A percentile compares a stretch with the other conserved stretches of the same genome.
Evolutionary conservation across 768 basidiomycete species (phyloP).

Genomic region (Psilocybe cubensis): DNA sequence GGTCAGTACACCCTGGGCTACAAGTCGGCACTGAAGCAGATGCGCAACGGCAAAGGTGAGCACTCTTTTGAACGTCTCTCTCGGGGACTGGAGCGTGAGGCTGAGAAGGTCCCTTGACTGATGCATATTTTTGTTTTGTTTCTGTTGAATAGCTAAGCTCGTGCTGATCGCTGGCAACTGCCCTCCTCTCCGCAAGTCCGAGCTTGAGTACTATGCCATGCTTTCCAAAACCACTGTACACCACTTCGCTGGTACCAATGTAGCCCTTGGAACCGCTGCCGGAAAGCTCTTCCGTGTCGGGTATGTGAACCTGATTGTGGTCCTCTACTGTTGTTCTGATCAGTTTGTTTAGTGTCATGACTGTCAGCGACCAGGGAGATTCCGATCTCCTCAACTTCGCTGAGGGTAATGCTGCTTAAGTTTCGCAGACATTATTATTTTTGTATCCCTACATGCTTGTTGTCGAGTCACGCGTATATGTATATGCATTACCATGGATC

Average conservation of each 20-base stretch:
- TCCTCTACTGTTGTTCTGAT: not conserved
- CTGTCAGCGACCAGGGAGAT: conserved; percentile 94
- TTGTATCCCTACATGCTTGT: conserved; percentile 13
- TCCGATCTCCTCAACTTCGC: conserved; percentile 91
- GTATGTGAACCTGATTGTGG: conserved; percentile 43
- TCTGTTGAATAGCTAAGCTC: conserved; percentile 77
- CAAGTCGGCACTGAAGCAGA: conserved; percentile 98
- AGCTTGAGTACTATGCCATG: conserved; percentile 99
- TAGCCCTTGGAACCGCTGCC: conserved; percentile 97
- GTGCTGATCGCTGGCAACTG: conserved; percentile 99
- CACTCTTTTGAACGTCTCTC: conserved; percentile 45
- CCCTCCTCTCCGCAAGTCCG: conserved; percentile 98
- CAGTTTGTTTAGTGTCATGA: conserved; percentile 79
- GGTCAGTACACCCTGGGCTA: conserved; percentile 97
- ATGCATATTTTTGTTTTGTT: conserved; percentile 30
- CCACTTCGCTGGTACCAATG: conserved; percentile 97
- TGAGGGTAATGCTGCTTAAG: conserved; percentile 70
- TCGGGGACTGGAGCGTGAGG: conserved; percentile 96
- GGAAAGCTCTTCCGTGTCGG: conserved; percentile 99
- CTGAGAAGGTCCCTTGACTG: conserved; percentile 98
- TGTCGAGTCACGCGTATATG: conserved; percentile 4
- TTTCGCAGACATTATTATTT: not conserved
- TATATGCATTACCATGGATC: not conserved
- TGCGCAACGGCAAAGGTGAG: conserved; percentile 98
- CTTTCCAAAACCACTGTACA: conserved; percentile 98